phyloP scores from a whole-genome alignment of 2,329 filamentous ascomycete species.

The Macrophomina phaseolina region DNA sequence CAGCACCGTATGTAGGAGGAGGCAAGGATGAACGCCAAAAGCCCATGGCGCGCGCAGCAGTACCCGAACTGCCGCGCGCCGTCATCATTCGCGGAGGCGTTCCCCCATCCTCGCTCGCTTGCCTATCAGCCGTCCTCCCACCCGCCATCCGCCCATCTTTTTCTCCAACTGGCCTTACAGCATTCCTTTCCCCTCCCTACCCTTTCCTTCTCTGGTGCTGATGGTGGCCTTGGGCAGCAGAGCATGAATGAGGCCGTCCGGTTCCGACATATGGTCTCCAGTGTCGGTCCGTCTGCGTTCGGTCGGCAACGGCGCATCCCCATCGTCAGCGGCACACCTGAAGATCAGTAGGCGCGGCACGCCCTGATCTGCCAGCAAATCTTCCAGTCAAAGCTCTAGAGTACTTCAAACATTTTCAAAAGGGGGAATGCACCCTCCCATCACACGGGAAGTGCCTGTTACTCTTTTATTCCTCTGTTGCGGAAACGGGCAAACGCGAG shows the following conservation, averaged over 20 bases:
- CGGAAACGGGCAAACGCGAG: no score
- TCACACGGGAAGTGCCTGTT: no score
- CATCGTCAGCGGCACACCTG: neutral
- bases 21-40: neutral
- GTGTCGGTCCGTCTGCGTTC: neutral
- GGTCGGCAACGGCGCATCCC: neutral
- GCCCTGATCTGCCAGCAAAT: no score
- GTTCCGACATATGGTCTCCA: no score
- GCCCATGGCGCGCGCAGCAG: neutral
- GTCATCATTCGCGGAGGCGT: no score
- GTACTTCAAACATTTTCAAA: neutral
- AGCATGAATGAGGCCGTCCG: neutral
- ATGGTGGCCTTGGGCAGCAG: conserved; percentile 1
- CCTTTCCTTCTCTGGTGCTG: neutral
- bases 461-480: no score
- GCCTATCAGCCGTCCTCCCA: neutral
- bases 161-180: neutral
- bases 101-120: neutral
- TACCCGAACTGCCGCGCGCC: neutral
- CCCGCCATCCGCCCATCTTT: neutral
- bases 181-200: neutral
- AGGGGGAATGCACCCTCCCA: neutral
- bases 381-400: neutral
- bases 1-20: neutral
- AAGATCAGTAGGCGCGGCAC: neutral